These are phyloP conservation scores for Wallacemonas sp. DNA, from an alignment of 208 protist species.

Conservation along the genomic window DNA sequence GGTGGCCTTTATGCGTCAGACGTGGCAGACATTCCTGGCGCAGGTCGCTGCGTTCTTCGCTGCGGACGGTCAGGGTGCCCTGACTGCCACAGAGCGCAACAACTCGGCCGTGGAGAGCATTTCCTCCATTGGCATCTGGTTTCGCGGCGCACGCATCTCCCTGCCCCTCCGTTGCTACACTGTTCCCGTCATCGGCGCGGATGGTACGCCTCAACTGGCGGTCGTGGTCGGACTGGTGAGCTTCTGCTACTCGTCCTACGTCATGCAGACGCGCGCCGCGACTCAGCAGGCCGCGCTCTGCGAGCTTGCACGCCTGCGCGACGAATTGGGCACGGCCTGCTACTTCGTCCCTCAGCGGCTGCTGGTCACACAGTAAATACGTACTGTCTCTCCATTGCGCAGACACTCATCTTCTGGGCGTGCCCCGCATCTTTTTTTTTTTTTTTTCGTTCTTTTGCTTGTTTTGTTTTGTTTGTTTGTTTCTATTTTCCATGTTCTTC, in stretches of 20 bases:
- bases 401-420: slow-evolving; percentile 6
- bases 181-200: slow-evolving; percentile 37
- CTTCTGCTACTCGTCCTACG: slow-evolving; percentile 80
- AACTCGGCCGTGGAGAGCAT: slow-evolving; percentile 65
- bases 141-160: slow-evolving; percentile 52
- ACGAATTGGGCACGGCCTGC: slow-evolving; percentile 42
- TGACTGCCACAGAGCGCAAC: slow-evolving; percentile 19
- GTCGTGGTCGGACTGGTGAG: slow-evolving; percentile 60
- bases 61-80: not conserved
- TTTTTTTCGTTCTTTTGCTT: slow-evolving; percentile 8
- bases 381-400: too few species aligned
- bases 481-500: too few species aligned
- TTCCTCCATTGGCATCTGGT: slow-evolving; percentile 78
- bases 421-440: too few species aligned
- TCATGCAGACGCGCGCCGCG: slow-evolving; percentile 57
- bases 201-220: slow-evolving; percentile 42
- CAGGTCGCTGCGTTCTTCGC: slow-evolving; percentile 49
- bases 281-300: slow-evolving; percentile 49
- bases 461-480: slow-evolving; percentile 11
- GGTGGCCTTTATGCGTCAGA: slow-evolving; percentile 52
- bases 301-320: slow-evolving; percentile 45
- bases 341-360: slow-evolving; percentile 64
- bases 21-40: slow-evolving; percentile 56
- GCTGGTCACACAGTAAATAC: slow-evolving; percentile 28
- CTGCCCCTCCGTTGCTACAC: slow-evolving; percentile 69